Conservation (phyloP, 371 early-diverging fungal species). For the Catenaria anguillulae region DNA sequence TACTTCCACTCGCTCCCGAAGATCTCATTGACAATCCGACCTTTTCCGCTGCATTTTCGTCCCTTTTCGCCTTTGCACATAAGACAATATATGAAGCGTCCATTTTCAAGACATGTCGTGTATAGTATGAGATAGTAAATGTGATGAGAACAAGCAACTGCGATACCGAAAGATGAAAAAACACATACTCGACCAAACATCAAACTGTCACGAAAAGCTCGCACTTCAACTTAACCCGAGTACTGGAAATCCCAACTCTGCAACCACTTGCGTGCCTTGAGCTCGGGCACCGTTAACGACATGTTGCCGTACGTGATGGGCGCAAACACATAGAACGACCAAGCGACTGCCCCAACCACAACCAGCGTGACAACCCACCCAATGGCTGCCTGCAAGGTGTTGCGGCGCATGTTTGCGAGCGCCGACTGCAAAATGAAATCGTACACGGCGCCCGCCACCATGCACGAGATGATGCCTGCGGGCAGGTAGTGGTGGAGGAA, state of each 20-base stretch:
- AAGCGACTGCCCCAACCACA: slow-evolving; percentile 25
- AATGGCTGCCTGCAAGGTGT: neutral
- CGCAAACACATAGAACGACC: slow-evolving; percentile 43
- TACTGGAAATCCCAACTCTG: slow-evolving; percentile 67
- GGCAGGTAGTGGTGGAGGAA: slow-evolving; percentile 97
- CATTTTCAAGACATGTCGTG: too few relatives aligned
- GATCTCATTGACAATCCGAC: too few relatives aligned
- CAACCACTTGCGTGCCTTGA: slow-evolving; percentile 59
- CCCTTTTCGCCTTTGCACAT: too few relatives aligned
- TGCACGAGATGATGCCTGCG: slow-evolving; percentile 55
- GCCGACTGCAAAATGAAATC: slow-evolving; percentile 57
- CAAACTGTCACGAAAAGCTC: too few relatives aligned
- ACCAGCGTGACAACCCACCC: slow-evolving; percentile 30
- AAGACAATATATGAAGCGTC: too few relatives aligned
- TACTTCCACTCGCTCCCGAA: too few relatives aligned
- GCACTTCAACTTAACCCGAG: neutral
- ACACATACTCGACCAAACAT: too few relatives aligned
- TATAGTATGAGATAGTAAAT: too few relatives aligned
- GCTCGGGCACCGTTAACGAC: slow-evolving; percentile 49
- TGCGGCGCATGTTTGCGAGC: slow-evolving; percentile 13
- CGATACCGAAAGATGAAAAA: too few relatives aligned
- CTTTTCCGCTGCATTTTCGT: too few relatives aligned
- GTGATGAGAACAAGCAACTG: too few relatives aligned
- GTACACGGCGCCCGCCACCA: slow-evolving; percentile 33
- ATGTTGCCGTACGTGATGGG: slow-evolving; percentile 71